Evolutionary conservation across 1,284 basidiomycete genomes (phyloP).

Genomic region (Ganoderma lingzhi): DNA sequence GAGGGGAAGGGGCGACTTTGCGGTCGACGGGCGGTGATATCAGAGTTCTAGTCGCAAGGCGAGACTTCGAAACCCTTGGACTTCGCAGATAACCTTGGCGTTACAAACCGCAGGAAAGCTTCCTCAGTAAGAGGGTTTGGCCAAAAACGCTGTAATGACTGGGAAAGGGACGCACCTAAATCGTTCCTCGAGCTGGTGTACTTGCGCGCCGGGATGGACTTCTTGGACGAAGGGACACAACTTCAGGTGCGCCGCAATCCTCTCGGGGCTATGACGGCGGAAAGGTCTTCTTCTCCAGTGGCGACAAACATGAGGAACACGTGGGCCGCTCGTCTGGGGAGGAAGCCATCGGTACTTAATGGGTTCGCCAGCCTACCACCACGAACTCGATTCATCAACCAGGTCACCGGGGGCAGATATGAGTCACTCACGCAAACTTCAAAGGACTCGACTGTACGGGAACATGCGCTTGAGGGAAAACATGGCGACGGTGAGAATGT

Average conservation of each 20-base stretch:
- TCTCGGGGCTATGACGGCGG: background rate
- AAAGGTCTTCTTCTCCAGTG: background rate
- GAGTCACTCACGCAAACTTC: background rate
- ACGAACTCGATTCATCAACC: background rate
- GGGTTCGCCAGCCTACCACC: background rate
- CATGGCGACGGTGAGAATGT: background rate
- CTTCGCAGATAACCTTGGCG: background rate
- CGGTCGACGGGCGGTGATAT: background rate
- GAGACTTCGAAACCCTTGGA: background rate
- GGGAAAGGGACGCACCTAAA: background rate
- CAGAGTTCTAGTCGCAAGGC: background rate
- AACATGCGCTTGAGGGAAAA: background rate
- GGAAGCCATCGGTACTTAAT: background rate
- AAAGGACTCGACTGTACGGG: background rate
- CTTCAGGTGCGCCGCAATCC: too few relatives aligned
- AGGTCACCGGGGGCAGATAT: background rate
- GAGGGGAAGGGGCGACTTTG: background rate
- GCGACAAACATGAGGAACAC: background rate
- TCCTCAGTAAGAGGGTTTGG: background rate
- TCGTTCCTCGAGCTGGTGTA: too few relatives aligned
- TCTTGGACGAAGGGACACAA: too few relatives aligned
- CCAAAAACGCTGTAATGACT: background rate
- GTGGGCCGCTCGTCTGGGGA: background rate
- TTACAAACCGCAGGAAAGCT: background rate
- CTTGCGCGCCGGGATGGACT: too few relatives aligned